These are phyloP conservation scores for Colletotrichum australisinense DNA, from an alignment of 2,329 filamentous ascomycete genomes.

Conservation along the genomic window DNA sequence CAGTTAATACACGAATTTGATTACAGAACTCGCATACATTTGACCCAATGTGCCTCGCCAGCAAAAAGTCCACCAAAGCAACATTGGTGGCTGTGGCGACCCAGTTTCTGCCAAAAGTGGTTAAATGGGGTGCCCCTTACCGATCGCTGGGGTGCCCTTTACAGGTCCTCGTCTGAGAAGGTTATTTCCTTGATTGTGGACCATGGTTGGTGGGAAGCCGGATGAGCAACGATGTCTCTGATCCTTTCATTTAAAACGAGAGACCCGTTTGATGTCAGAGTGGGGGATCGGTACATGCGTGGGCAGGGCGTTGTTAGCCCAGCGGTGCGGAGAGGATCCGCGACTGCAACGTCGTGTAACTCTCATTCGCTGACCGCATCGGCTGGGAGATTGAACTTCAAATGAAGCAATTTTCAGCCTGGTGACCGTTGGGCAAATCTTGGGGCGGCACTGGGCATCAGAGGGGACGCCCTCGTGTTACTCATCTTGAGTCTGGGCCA, in stretches of 20 bases:
- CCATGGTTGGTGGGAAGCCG: constrained; percentile 30
- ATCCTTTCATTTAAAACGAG: constrained; percentile 35
- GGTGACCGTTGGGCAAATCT: constrained; percentile 1
- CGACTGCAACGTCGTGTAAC: constrained; percentile 30
- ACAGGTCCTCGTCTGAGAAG: constrained; percentile 30
- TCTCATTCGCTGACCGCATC: constrained; percentile 25
- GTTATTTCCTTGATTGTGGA: constrained; percentile 29
- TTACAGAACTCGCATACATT: too few species aligned
- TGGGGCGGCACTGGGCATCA: neutral
- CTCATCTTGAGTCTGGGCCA: neutral
- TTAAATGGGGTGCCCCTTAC: too few species aligned
- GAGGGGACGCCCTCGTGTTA: neutral
- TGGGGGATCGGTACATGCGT: constrained; percentile 28
- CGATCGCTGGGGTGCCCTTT: too few species aligned
- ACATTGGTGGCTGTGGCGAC: too few species aligned
- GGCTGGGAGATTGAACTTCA: constrained; percentile 29
- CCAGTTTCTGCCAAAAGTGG: too few species aligned
- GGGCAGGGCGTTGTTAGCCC: constrained; percentile 13
- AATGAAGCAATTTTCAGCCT: constrained; percentile 32
- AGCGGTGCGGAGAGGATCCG: constrained; percentile 30
- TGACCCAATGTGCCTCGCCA: too few species aligned
- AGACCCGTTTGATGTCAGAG: constrained; percentile 33
- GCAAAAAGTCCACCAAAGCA: too few species aligned
- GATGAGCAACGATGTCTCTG: constrained; percentile 16
- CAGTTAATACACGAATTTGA: too few species aligned